Evolutionary conservation across 2,329 filamentous ascomycete species (phyloP).

Genomic region (Arthrobotrys sinensis): DNA sequence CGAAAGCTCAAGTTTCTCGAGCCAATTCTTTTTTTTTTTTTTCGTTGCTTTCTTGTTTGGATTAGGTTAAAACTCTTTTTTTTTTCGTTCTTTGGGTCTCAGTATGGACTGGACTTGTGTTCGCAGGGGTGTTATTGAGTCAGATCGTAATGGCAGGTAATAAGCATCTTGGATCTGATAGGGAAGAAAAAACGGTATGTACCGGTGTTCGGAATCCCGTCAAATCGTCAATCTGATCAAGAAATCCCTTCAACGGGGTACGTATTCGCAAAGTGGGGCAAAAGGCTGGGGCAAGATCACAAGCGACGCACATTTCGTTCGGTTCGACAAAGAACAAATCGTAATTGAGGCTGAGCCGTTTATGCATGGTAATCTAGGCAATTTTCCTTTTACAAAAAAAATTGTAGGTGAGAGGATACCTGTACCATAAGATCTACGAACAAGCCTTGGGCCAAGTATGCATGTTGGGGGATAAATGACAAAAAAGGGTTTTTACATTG

Average conservation of each 20-base stretch:
- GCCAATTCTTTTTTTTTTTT: not conserved
- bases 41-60: not conserved
- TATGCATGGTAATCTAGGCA: conserved; percentile 24
- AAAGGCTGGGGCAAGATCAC: conserved; percentile 26
- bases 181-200: no score
- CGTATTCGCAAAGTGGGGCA: not conserved
- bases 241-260: not conserved
- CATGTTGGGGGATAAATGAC: conserved; percentile 23
- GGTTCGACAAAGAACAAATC: conserved; percentile 14
- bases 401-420: not conserved
- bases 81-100: not conserved
- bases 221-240: not conserved
- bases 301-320: conserved; percentile 35
- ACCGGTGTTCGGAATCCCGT: no score
- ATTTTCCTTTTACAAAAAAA: not conserved
- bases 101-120: not conserved
- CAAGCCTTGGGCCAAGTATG: conserved; percentile 33
- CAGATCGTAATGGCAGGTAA: not conserved
- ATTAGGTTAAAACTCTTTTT: not conserved
- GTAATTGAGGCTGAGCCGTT: conserved; percentile 25
- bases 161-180: not conserved
- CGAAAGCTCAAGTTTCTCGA: not conserved
- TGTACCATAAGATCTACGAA: conserved; percentile 32
- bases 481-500: conserved; percentile 20
- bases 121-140: not conserved